Base-by-base conservation (phyloP, 1,284 basidiomycete species). In the Malassezia pachydermatis region DNA sequence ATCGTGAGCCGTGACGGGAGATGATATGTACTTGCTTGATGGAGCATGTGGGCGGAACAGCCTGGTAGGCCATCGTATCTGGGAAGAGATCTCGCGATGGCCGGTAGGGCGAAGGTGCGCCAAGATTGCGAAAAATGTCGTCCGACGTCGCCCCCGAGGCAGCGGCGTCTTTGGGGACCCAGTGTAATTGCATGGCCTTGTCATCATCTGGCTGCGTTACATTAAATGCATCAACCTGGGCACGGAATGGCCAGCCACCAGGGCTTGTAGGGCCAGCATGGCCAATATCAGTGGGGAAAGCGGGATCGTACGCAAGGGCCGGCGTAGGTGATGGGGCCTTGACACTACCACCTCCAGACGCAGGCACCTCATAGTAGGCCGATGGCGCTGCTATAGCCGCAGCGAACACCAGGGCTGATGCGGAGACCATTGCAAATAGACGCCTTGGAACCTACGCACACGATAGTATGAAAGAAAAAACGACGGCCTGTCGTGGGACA, bases 1-100 rank as follows among this genome's bases (percentile, higher is more conserved):
- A 65, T 7, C 68, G 54, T 2, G 65, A 54, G 7, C 68, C 68
- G 43, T 71, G 68, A 10, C 67, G 63, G 35, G 67, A 63, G 6
- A 71, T 48, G 29, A 67, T 59, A 42, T 71, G 68, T 2, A 62
- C 65, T 39, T 67, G 59, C 19, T 54, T 43, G 32, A 70, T 45
- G 7, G 24, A 24, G 52, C 68, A 71, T 6, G 33, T 14, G 5
- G 36, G 29, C 4, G 54, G 41, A 8, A 61, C 24, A 14, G 23
- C 8, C 17, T 32, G 36, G 16, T 51, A 41, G 17, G 19, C 19
- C 16, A 38, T 41, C 11, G 49, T 52, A 16, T 54, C 51, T 10
- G 51, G 41, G 27, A 51, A 51, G 25, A 51, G 37, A 30, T 51
- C 49, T 13, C 41, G 22, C 11, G 49, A 42, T 7, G 43, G 29